These are phyloP conservation scores for Rhynchospora tenuis DNA, from an alignment of 176 grass and related monocot genomes.

Conservation along the genomic window DNA sequence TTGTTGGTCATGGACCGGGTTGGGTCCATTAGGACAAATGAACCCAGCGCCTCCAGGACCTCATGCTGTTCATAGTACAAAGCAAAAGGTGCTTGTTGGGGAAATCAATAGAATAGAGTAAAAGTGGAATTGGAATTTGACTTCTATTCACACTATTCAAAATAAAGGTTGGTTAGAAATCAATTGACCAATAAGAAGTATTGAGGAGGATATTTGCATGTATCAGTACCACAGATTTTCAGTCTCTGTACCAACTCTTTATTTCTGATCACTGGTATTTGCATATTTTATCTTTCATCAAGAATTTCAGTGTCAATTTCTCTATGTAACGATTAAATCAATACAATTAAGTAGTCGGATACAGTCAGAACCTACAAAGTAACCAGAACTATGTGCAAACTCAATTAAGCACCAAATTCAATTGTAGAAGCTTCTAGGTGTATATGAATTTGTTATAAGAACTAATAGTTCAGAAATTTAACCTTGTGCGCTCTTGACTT, in stretches of 20 bases:
- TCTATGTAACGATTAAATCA: neutral
- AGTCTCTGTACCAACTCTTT: neutral
- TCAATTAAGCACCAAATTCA: neutral
- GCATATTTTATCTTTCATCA: neutral
- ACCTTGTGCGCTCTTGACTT: slow-evolving; percentile 8
- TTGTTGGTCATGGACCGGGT: slow-evolving; percentile 29
- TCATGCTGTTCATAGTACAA: slow-evolving; percentile 20
- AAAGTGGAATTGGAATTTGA: no score
- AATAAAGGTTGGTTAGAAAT: no score
- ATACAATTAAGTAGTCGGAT: neutral
- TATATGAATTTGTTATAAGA: neutral
- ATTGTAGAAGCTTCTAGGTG: neutral
- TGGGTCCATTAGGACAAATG: slow-evolving; percentile 44
- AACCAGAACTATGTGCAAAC: neutral
- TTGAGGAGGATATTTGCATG: no score
- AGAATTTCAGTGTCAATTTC: neutral
- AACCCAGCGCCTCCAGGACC: slow-evolving; percentile 42
- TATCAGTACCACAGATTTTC: neutral
- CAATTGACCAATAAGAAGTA: neutral
- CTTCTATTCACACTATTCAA: no score
- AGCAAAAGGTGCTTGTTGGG: neutral
- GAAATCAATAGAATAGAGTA: no score
- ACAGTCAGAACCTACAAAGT: neutral
- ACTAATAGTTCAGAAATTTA: neutral
- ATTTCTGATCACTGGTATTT: neutral